Conservation (phyloP, 73 alveolate genomes). For the Paramecium primaurelia region DNA sequence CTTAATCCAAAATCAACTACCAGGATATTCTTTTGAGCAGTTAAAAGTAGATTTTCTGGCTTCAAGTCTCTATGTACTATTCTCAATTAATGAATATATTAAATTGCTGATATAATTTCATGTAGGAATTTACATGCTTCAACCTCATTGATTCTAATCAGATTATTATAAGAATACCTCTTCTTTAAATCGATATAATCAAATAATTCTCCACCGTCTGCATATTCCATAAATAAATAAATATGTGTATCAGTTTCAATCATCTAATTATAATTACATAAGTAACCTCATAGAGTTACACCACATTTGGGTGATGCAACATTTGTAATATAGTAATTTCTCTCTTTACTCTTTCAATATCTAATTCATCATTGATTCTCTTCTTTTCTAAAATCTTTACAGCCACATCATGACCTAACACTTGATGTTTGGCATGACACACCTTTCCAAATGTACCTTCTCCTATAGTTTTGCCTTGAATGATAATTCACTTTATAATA, state of each 20-base stretch:
- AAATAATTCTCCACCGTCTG: slow-evolving; percentile 86
- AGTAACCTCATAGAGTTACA: slow-evolving; percentile 52
- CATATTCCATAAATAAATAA: slow-evolving; percentile 84
- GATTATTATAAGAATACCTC: slow-evolving; percentile 57
- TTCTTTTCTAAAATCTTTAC: slow-evolving; percentile 58
- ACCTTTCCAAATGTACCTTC: slow-evolving; percentile 65
- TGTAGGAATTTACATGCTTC: slow-evolving; percentile 83
- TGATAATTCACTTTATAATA: not conserved
- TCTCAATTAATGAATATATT: slow-evolving; percentile 78
- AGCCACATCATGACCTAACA: slow-evolving; percentile 54
- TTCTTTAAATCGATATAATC: slow-evolving; percentile 70
- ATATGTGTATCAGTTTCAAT: slow-evolving; percentile 79
- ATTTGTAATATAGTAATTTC: slow-evolving; percentile 46
- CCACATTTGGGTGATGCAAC: slow-evolving; percentile 50
- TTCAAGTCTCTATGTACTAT: slow-evolving; percentile 90
- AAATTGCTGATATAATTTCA: slow-evolving; percentile 85
- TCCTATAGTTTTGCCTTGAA: slow-evolving; percentile 48
- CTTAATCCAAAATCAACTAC: slow-evolving; percentile 92
- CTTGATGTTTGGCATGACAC: slow-evolving; percentile 42
- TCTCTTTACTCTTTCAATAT: slow-evolving; percentile 58
- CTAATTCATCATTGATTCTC: slow-evolving; percentile 45
- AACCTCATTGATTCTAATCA: slow-evolving; percentile 70
- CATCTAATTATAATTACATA: slow-evolving; percentile 60
- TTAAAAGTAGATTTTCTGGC: slow-evolving; percentile 88
- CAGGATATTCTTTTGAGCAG: slow-evolving; percentile 72